Base-by-base conservation (phyloP, 2,329 filamentous ascomycete genomes). In the Curvularia verruculosa region DNA sequence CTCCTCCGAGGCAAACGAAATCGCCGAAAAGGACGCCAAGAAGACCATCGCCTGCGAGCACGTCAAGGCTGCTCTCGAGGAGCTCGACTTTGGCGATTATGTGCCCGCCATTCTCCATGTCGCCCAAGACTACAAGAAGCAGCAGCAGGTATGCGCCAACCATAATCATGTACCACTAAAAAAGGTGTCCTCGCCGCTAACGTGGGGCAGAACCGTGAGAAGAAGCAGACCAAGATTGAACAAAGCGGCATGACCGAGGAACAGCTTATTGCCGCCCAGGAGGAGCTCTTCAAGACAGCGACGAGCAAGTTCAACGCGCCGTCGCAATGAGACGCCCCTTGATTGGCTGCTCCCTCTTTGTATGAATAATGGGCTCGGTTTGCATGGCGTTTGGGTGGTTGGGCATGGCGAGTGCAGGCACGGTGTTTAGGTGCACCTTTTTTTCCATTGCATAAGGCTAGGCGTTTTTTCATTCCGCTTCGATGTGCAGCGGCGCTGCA, bases 11-110 rank as follows among this genome's bases (percentile, higher is more conserved):
- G 95, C 95, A 61, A 99, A 99, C 78, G 95, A 99, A 71, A 99
- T 99, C 64, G 96, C 93, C 12, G 95, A 99, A 77, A 96, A 96
- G 78, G 95, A 99, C 73, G 92, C 93, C 48, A 99, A 99, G 82
- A 99, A 99, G 84, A 99, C 95, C 3, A 99, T 99, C 68, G 94
- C 94, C 12, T 96, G 92, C 77, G 95, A 99, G 71, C 95, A 99
- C 80, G 96, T 99, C 69, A 96, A 94, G 72, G 94, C 94, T 73
- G 95, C 95, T 0, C 84, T 99, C 40, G 90, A 94, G 69, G 91
- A 96, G 70, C 85, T 99, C 19, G 95, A 94, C 1, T 99, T 98
- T 76, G 85, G 88, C 9, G 92, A 96, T 68, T 99, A 98, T 73
- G 90, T 99, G 6, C 87, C 89, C 15, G 90, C 93, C 58, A 91